phyloP scores from a whole-genome alignment of 805 yeast species.

The Starmerella geochares region DNA sequence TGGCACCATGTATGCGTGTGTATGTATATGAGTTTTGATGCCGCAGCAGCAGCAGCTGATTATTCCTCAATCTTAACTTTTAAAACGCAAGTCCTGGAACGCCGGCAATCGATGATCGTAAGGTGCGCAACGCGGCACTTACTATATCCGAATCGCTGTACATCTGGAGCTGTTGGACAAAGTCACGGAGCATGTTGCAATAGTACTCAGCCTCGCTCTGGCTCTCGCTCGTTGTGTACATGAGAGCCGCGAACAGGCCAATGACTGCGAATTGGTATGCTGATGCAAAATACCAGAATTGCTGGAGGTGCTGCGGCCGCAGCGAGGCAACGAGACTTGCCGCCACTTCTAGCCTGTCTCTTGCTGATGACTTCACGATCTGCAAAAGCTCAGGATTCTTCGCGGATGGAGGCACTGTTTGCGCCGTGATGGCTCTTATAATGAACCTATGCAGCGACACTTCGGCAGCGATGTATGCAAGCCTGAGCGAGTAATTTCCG shows the following conservation, averaged over 20 bases:
- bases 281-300: slow-evolving; percentile 84
- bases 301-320: slow-evolving; percentile 70
- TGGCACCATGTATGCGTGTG: not conserved
- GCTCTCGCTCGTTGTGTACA: slow-evolving; percentile 52
- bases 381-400: slow-evolving; percentile 45
- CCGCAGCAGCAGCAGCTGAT: too few species aligned
- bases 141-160: slow-evolving; percentile 69
- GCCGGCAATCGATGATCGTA: slow-evolving; percentile 62
- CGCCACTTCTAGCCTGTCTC: slow-evolving; percentile 69
- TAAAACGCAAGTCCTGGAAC: slow-evolving; percentile 41
- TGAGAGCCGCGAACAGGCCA: slow-evolving; percentile 77
- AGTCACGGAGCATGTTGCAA: slow-evolving; percentile 60
- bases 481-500: slow-evolving; percentile 64
- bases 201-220: slow-evolving; percentile 53
- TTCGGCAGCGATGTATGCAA: slow-evolving; percentile 84
- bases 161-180: slow-evolving; percentile 64
- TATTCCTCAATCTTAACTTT: too few species aligned
- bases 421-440: slow-evolving; percentile 25
- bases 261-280: slow-evolving; percentile 68
- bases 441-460: slow-evolving; percentile 65
- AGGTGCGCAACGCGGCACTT: slow-evolving; percentile 56
- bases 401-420: slow-evolving; percentile 29
- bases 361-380: slow-evolving; percentile 80
- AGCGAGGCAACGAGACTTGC: slow-evolving; percentile 66
- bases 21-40: not conserved